Evolutionary conservation across 257 asterid genomes (phyloP).

Genomic region (Scutellaria minor): DNA sequence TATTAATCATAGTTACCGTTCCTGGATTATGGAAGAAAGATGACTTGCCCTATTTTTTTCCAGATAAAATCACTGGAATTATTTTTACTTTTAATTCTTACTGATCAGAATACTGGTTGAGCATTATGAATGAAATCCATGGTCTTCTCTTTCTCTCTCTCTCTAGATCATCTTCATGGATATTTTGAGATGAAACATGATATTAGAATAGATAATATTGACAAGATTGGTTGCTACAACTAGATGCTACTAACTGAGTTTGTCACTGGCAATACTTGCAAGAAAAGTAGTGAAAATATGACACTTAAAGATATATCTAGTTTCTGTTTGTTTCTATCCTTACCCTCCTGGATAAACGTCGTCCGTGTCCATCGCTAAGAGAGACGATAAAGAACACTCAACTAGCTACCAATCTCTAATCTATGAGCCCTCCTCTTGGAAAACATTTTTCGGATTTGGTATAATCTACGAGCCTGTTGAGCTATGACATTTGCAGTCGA

Average conservation of each 20-base stretch:
- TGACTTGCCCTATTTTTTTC: constrained; percentile 3
- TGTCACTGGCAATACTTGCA: too few species aligned
- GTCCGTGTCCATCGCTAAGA: constrained; percentile 55
- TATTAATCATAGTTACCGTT: constrained; percentile 36
- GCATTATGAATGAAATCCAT: constrained; percentile 28
- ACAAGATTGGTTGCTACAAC: too few species aligned
- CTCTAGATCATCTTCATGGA: not conserved
- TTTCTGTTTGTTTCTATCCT: constrained; percentile 8
- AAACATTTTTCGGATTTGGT: constrained; percentile 56
- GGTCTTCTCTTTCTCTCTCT: not conserved
- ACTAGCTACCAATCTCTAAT: constrained; percentile 24
- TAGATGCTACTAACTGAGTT: too few species aligned
- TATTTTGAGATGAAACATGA: too few species aligned
- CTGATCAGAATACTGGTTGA: not conserved
- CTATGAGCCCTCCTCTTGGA: constrained; percentile 51
- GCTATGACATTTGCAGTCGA: constrained; percentile 72
- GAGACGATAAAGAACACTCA: constrained; percentile 29
- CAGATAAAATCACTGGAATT: not conserved
- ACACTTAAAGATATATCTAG: not conserved
- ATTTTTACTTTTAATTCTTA: not conserved
- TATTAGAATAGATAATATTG: too few species aligned
- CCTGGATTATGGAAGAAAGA: constrained; percentile 51
- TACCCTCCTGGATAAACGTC: constrained; percentile 57
- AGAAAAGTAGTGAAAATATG: too few species aligned
- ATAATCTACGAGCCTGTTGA: constrained; percentile 63